These are phyloP conservation scores for Fraxinus latifolia DNA, from an alignment of 305 asterid species.

Conservation along the genomic window DNA sequence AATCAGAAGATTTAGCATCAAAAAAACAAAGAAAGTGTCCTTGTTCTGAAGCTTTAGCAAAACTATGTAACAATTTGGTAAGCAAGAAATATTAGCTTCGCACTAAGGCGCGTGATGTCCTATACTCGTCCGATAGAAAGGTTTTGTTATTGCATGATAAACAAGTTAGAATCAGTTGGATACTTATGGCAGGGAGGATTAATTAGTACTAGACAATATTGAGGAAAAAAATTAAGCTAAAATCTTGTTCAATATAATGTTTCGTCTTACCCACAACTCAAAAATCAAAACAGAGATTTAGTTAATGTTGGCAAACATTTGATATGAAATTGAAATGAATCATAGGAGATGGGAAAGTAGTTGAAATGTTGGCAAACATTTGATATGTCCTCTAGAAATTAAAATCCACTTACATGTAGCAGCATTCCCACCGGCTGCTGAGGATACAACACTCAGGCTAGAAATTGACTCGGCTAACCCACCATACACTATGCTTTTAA, in stretches of 20 bases:
- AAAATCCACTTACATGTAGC: constrained; percentile 55
- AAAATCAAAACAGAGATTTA: background rate
- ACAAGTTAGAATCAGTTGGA: background rate
- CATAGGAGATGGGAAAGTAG: background rate
- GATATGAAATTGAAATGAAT: background rate
- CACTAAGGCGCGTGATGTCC: background rate
- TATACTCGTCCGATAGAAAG: background rate
- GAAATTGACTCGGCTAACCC: constrained; percentile 77
- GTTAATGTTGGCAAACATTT: background rate
- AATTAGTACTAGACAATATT: too few relatives aligned
- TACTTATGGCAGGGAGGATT: background rate
- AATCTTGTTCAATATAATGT: background rate
- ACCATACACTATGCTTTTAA: constrained; percentile 80
- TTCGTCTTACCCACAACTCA: background rate
- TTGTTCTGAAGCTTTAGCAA: background rate
- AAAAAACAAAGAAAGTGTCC: background rate
- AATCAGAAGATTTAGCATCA: background rate
- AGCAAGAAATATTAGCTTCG: too few relatives aligned
- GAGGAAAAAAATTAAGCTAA: background rate
- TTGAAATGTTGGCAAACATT: too few relatives aligned
- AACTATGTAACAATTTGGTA: background rate
- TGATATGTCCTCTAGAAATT: background rate
- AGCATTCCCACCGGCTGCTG: constrained; percentile 81
- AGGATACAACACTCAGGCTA: constrained; percentile 72
- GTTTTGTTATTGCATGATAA: background rate